These are phyloP conservation scores for Phytophthora brassicae DNA, from an alignment of 352 stramenopile species.

Conservation along the genomic window DNA sequence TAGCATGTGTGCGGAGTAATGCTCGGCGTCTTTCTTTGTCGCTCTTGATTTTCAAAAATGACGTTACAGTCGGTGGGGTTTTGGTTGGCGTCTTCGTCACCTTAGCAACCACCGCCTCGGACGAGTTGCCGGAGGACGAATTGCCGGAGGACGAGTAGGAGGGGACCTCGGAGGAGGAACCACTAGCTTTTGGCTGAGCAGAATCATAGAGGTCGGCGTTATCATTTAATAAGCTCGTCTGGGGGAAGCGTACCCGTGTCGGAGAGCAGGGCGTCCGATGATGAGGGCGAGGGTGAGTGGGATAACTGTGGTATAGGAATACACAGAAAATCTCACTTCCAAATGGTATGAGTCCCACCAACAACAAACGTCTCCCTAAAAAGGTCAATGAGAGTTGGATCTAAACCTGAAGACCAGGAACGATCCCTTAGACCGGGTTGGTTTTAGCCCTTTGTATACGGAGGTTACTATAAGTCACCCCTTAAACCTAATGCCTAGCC, in stretches of 20 bases:
- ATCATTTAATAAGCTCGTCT: too few species aligned
- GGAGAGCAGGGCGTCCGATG: not conserved
- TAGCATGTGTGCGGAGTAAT: not conserved
- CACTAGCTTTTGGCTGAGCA: not conserved
- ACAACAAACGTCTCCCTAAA: too few species aligned
- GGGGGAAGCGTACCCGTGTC: not conserved
- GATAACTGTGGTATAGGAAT: too few species aligned
- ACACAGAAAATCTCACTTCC: too few species aligned
- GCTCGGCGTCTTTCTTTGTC: conserved; percentile 11
- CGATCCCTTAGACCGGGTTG: too few species aligned
- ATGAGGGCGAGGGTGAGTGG: not conserved
- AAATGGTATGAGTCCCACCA: too few species aligned
- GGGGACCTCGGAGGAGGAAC: not conserved
- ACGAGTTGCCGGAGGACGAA: too few species aligned
- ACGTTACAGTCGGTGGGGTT: not conserved
- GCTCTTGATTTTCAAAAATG: not conserved
- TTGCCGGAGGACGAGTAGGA: not conserved
- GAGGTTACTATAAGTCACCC: too few species aligned
- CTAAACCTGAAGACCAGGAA: too few species aligned
- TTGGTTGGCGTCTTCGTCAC: not conserved
- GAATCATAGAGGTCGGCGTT: not conserved
- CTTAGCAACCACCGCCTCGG: not conserved
- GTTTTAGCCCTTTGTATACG: too few species aligned
- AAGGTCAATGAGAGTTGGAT: too few species aligned
- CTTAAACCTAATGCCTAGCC: too few species aligned